Evolutionary conservation across 192 early-diverging fungal genomes (phyloP).

Genomic region (Chytriomyces hyalinus): DNA sequence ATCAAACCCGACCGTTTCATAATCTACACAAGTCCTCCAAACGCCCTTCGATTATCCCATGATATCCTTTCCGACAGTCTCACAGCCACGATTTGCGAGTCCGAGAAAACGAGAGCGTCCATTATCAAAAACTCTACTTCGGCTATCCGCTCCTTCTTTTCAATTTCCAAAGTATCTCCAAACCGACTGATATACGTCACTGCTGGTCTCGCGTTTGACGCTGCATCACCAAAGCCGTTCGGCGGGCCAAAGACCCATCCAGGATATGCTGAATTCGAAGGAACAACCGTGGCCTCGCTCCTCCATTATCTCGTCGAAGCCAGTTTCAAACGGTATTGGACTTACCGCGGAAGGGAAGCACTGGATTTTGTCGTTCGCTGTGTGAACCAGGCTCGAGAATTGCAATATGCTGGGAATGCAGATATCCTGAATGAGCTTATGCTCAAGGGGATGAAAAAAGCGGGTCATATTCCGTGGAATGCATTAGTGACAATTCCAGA

Average conservation of each 20-base stretch:
- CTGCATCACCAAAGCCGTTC: conserved; percentile 13
- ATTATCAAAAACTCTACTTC: too few relatives aligned
- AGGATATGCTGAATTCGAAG: not conserved
- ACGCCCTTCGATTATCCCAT: too few relatives aligned
- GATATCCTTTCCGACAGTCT: too few relatives aligned
- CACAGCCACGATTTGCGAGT: too few relatives aligned
- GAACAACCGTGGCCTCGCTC: not conserved
- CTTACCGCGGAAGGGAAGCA: not conserved
- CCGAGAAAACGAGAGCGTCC: too few relatives aligned
- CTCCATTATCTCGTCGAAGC: conserved; percentile 1
- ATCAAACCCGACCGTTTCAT: too few relatives aligned
- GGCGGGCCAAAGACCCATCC: not conserved
- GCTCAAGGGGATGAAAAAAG: conserved; percentile 16
- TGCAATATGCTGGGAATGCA: not conserved
- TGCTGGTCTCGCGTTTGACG: conserved; percentile 2
- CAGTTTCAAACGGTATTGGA: conserved; percentile 2
- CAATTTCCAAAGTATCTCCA: not conserved
- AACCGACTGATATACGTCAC: conserved; percentile 2
- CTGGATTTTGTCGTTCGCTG: not conserved
- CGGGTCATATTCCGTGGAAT: not conserved
- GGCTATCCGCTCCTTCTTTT: conserved; percentile 8
- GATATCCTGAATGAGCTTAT: not conserved
- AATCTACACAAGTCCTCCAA: too few relatives aligned
- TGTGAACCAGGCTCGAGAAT: not conserved
- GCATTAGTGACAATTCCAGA: not conserved